These are phyloP conservation scores for Colletotrichum endophyticum DNA, from an alignment of 2,329 filamentous ascomycete species.

Conservation along the genomic window DNA sequence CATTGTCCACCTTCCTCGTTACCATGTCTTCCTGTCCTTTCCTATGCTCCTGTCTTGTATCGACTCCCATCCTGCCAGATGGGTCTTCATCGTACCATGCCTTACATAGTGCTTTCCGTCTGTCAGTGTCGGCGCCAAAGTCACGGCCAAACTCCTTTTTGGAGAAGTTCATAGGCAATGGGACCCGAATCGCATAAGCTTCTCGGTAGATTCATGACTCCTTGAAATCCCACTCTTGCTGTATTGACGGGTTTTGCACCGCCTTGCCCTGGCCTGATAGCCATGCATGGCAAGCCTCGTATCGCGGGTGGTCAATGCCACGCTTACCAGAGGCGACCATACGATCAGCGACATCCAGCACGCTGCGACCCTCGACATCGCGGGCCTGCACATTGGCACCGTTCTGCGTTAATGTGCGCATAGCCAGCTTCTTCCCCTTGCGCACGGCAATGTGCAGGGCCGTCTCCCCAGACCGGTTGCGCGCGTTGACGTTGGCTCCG, in stretches of 20 bases:
- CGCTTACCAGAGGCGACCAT: slow-evolving; percentile 36
- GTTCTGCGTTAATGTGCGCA: slow-evolving; percentile 48
- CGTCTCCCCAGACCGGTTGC: slow-evolving; percentile 61
- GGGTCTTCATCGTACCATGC: too few species aligned
- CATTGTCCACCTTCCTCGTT: too few species aligned
- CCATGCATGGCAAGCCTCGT: slow-evolving; percentile 51
- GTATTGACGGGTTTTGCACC: slow-evolving; percentile 41
- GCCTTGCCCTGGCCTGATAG: slow-evolving; percentile 42
- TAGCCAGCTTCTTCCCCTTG: slow-evolving; percentile 56
- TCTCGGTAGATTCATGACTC: neutral
- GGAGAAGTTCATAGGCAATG: too few species aligned
- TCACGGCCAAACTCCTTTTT: too few species aligned
- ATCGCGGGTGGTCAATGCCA: slow-evolving; percentile 42
- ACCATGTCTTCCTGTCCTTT: too few species aligned
- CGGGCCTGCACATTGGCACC: slow-evolving; percentile 53
- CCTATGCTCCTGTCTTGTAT: too few species aligned
- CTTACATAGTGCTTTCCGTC: too few species aligned
- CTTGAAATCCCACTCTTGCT: slow-evolving; percentile 43
- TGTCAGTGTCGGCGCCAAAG: too few species aligned
- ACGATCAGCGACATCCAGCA: slow-evolving; percentile 51
- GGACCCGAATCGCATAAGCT: too few species aligned
- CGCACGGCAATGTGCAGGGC: slow-evolving; percentile 59
- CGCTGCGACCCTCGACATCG: slow-evolving; percentile 46
- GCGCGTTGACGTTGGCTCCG: slow-evolving; percentile 52
- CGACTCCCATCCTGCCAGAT: too few species aligned